Conservation (phyloP, 768 basidiomycete species). For the Podaxis rugospora region DNA sequence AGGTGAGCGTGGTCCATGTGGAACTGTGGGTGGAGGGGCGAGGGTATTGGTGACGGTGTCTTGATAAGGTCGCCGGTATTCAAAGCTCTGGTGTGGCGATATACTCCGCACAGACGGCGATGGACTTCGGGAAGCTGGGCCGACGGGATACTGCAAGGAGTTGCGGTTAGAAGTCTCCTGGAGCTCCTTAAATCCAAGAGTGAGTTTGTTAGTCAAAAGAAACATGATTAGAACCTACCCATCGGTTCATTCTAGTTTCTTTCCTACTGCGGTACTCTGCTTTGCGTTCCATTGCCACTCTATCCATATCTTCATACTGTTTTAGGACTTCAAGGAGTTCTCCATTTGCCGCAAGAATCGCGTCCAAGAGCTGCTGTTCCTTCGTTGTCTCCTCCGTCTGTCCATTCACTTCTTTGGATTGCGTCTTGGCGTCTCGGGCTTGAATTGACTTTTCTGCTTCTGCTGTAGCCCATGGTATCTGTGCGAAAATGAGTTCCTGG, state of each 20-base stretch:
- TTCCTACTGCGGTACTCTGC: slow-evolving; percentile 67
- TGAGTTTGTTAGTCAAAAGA: background rate
- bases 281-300: slow-evolving; percentile 59
- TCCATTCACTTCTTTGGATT: slow-evolving; percentile 16
- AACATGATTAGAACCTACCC: slow-evolving; percentile 38
- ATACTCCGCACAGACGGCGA: slow-evolving; percentile 39
- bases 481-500: slow-evolving; percentile 80
- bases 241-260: slow-evolving; percentile 61
- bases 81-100: slow-evolving; percentile 15
- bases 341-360: slow-evolving; percentile 69
- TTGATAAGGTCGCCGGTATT: slow-evolving; percentile 16
- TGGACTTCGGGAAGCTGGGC: slow-evolving; percentile 37
- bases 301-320: slow-evolving; percentile 75
- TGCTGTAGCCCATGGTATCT: slow-evolving; percentile 89
- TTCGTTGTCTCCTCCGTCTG: slow-evolving; percentile 41
- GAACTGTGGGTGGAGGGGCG: slow-evolving; percentile 63
- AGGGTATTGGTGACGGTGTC: slow-evolving; percentile 28
- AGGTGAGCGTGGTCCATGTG: slow-evolving; percentile 70
- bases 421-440: slow-evolving; percentile 31
- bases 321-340: slow-evolving; percentile 63
- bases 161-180: slow-evolving; percentile 32
- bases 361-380: slow-evolving; percentile 73
- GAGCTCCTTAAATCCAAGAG: slow-evolving; percentile 21
- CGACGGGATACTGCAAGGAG: slow-evolving; percentile 21
- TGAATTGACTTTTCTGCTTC: slow-evolving; percentile 62